A percentile compares a stretch with the other conserved stretches of the same genome.
These are phyloP conservation scores for Populus pruinosa DNA, from an alignment of 345 rosid species.

Conservation along the genomic window DNA sequence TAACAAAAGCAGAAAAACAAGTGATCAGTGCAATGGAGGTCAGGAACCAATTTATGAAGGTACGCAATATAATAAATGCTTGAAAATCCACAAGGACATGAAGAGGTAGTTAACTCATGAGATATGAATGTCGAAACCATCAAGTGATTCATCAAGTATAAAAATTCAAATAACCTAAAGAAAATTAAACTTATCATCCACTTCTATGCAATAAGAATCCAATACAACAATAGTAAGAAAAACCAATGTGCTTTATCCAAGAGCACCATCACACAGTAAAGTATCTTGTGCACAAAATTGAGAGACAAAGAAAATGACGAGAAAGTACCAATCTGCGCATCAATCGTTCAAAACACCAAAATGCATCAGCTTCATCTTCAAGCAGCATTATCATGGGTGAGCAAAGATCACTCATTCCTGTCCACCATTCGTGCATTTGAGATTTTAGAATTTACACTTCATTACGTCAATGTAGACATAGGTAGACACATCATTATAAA, in stretches of 20 bases:
- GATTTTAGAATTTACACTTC: background rate
- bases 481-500: background rate
- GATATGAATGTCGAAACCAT: background rate
- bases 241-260: background rate
- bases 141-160: background rate
- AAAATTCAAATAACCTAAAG: background rate
- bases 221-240: background rate
- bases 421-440: background rate
- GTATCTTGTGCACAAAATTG: background rate
- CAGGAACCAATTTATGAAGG: background rate
- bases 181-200: background rate
- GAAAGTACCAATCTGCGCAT: conserved; percentile 90
- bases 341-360: conserved; percentile 96
- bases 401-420: conserved; percentile 99
- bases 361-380: conserved; percentile 90
- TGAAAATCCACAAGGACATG: background rate
- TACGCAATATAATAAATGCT: background rate
- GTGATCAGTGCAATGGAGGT: background rate
- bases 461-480: background rate
- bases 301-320: conserved; percentile 3
- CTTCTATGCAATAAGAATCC: background rate
- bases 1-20: background rate
- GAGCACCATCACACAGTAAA: background rate
- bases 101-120: background rate
- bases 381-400: conserved; percentile 98